A percentile compares a stretch with the other conserved stretches of the same genome.
These are phyloP conservation scores for Phytophthora ramorum DNA, from an alignment of 352 stramenopile species.

Conservation along the genomic window DNA sequence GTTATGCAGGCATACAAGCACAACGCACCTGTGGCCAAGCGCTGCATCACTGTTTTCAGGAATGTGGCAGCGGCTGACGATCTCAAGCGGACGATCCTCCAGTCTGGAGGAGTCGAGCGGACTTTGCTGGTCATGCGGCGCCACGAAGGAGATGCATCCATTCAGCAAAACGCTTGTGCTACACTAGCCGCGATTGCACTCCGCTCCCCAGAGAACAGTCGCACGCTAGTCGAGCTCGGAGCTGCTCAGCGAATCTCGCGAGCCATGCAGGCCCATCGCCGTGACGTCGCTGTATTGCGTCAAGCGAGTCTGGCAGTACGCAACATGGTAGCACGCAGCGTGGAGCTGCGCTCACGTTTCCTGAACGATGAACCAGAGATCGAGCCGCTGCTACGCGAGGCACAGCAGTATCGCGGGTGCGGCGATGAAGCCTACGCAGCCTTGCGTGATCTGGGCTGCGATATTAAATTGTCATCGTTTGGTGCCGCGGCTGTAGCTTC, in stretches of 20 bases:
- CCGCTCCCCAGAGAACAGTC: conserved; percentile 71
- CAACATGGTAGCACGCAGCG: conserved; percentile 75
- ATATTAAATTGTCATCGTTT: conserved; percentile 74
- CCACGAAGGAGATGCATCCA: conserved; percentile 53
- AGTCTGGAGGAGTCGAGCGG: conserved; percentile 54
- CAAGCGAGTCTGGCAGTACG: conserved; percentile 84
- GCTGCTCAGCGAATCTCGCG: conserved; percentile 52
- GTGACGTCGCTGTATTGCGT: conserved; percentile 57
- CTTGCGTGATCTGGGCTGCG: conserved; percentile 72
- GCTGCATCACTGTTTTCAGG: conserved; percentile 71
- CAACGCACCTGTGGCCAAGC: conserved; percentile 58
- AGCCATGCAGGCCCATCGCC: conserved; percentile 61
- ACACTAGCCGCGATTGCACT: conserved; percentile 78
- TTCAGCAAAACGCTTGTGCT: conserved; percentile 78
- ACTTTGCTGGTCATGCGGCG: conserved; percentile 66
- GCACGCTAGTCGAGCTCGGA: conserved; percentile 55
- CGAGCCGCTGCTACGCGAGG: conserved; percentile 66
- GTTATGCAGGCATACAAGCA: conserved; percentile 63
- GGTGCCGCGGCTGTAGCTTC: conserved; percentile 35
- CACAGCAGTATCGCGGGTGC: conserved; percentile 68
- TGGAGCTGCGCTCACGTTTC: conserved; percentile 65
- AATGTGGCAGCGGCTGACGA: conserved; percentile 81
- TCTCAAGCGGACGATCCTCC: conserved; percentile 70
- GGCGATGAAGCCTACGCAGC: conserved; percentile 83
- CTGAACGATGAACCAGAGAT: conserved; percentile 72